These are phyloP conservation scores for Casuarina equisetifolia DNA, from an alignment of 306 rosid species.

Conservation along the genomic window DNA sequence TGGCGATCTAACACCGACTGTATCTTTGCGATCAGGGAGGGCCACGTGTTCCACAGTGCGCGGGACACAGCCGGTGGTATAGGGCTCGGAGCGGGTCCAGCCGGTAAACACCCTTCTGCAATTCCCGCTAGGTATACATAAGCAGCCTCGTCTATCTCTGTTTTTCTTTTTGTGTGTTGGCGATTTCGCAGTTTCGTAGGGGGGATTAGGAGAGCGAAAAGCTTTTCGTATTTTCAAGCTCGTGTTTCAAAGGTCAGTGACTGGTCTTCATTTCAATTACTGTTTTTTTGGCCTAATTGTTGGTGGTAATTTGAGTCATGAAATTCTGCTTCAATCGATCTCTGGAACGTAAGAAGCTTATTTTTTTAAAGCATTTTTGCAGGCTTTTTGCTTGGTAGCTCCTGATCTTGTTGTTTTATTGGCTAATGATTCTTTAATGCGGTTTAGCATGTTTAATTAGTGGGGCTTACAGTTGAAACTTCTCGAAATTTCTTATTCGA, in stretches of 20 bases:
- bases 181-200: slow-evolving; percentile 26
- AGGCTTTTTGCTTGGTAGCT: neutral
- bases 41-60: slow-evolving; percentile 34
- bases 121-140: slow-evolving; percentile 44
- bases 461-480: slow-evolving; percentile 12
- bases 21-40: neutral
- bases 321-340: slow-evolving; percentile 44
- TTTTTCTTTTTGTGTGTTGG: neutral
- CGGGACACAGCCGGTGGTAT: slow-evolving; percentile 40
- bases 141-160: neutral
- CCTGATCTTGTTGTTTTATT: slow-evolving; percentile 28
- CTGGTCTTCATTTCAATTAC: slow-evolving; percentile 15
- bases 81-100: slow-evolving; percentile 24
- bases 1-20: slow-evolving; percentile 37
- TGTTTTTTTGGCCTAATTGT: neutral
- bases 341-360: slow-evolving; percentile 24
- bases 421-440: slow-evolving; percentile 13
- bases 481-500: slow-evolving; percentile 14
- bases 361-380: neutral
- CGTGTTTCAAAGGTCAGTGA: slow-evolving; percentile 54
- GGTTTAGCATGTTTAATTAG: slow-evolving; percentile 20
- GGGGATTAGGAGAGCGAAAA: slow-evolving; percentile 10
- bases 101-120: slow-evolving; percentile 42
- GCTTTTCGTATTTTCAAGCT: slow-evolving; percentile 29
- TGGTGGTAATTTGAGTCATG: neutral